Percentiles rank a stretch among this genome's conserved stretches.
Conservation (phyloP, 2,329 filamentous ascomycete species). For the Alternaria viburni region DNA sequence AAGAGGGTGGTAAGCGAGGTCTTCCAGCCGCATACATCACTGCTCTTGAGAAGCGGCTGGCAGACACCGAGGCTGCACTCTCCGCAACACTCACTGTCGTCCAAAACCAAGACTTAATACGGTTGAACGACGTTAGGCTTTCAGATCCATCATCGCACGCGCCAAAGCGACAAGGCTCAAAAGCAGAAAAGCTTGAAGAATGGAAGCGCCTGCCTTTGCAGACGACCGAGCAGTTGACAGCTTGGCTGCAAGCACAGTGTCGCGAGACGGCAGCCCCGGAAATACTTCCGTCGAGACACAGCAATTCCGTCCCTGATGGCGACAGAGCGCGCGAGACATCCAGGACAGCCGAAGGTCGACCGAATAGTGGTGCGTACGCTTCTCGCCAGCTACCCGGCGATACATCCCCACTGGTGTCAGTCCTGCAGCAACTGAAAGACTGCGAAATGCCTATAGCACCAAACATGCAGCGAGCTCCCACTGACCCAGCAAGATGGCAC, state of each 20-base stretch:
- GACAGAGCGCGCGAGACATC: background rate
- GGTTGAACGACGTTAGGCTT: background rate
- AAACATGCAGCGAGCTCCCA: background rate
- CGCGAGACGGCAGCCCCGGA: slow-evolving; percentile 6
- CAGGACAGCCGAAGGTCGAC: background rate
- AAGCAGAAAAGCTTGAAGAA: slow-evolving; percentile 29
- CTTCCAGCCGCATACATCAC: slow-evolving; percentile 35
- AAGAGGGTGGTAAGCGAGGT: slow-evolving; percentile 35
- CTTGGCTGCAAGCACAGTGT: slow-evolving; percentile 27
- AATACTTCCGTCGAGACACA: background rate
- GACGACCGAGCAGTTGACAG: slow-evolving; percentile 24
- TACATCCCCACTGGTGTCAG: background rate
- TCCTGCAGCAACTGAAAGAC: background rate
- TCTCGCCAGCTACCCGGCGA: background rate
- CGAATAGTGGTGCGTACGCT: background rate
- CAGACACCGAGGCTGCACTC: slow-evolving; percentile 33
- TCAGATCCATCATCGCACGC: background rate
- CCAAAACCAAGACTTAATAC: slow-evolving; percentile 3
- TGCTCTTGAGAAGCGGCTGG: slow-evolving; percentile 29
- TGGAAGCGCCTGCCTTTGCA: slow-evolving; percentile 31
- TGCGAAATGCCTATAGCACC: slow-evolving; percentile 2
- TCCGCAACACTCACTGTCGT: slow-evolving; percentile 21
- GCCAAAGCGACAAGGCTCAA: slow-evolving; percentile 18
- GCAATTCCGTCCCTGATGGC: background rate
- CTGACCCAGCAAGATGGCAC: background rate